These are phyloP conservation scores for Podospora comata DNA, from an alignment of 495 filamentous ascomycete genomes.

Conservation along the genomic window DNA sequence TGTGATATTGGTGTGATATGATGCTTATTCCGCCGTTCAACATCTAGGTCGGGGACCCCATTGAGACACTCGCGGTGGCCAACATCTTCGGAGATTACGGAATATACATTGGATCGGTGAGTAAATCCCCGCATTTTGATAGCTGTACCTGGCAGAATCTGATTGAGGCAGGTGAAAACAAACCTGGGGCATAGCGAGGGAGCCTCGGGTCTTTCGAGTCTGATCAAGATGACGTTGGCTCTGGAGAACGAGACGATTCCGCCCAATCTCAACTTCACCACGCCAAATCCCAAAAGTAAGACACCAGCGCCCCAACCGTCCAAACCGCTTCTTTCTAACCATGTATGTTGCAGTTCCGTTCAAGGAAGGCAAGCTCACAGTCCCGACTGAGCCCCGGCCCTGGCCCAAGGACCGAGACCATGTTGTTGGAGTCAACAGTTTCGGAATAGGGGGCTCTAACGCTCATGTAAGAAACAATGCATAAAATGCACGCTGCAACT, in stretches of 20 bases:
- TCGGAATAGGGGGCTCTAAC: neutral
- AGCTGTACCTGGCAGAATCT: too few relatives aligned
- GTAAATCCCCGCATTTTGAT: too few relatives aligned
- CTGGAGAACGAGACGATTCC: neutral
- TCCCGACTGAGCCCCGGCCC: neutral
- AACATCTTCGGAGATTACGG: neutral
- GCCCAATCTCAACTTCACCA: neutral
- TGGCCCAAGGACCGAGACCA: neutral
- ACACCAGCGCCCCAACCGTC: neutral
- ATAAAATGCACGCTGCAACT: too few relatives aligned
- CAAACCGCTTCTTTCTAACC: too few relatives aligned
- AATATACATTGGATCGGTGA: neutral
- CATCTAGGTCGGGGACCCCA: neutral
- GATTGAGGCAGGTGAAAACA: neutral
- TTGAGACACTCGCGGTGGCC: neutral
- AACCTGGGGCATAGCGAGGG: neutral
- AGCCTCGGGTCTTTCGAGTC: neutral
- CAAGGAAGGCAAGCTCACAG: neutral
- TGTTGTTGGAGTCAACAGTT: neutral
- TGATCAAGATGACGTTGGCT: neutral
- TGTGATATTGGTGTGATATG: too few relatives aligned
- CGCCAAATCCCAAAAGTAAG: constrained; percentile 2
- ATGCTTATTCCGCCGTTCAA: too few relatives aligned
- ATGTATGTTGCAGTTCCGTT: neutral
- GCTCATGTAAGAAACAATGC: neutral